Percentiles rank a stretch among this genome's conserved stretches.
Conservation (phyloP, 768 basidiomycete species). For the Paxillus ammoniavirescens region DNA sequence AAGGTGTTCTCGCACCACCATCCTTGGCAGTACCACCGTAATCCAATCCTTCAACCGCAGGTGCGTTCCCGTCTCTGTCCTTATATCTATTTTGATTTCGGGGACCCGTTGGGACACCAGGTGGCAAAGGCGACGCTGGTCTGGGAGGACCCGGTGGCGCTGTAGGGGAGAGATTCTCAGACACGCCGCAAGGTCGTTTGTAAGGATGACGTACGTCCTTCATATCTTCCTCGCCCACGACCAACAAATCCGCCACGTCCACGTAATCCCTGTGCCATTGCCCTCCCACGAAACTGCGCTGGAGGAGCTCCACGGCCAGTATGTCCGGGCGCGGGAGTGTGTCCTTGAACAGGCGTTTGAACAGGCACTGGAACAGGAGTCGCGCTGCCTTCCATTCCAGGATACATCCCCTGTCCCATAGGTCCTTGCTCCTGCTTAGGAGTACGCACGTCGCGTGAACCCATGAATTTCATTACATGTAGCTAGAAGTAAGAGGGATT, state of each 20-base stretch:
- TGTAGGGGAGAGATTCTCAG: conserved; percentile 7
- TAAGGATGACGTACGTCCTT: conserved; percentile 37
- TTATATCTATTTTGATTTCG: conserved; percentile 89
- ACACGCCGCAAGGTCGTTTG: neutral
- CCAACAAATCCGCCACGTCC: conserved; percentile 42
- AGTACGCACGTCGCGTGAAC: conserved; percentile 25
- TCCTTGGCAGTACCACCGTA: conserved; percentile 66
- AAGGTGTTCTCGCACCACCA: conserved; percentile 48
- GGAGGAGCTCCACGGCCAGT: conserved; percentile 34
- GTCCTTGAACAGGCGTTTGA: conserved; percentile 31
- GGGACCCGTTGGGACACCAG: conserved; percentile 85
- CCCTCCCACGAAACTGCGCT: conserved; percentile 43
- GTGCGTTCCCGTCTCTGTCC: conserved; percentile 81
- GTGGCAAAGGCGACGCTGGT: conserved; percentile 82
- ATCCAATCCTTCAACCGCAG: conserved; percentile 86
- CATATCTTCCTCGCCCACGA: conserved; percentile 37
- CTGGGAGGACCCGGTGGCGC: conserved; percentile 58
- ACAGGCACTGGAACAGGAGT: conserved; percentile 47
- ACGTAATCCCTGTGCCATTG: conserved; percentile 41
- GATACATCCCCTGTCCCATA: conserved; percentile 71
- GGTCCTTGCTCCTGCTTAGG: conserved; percentile 52
- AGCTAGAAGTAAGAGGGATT: conserved; percentile 29
- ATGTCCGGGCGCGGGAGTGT: conserved; percentile 30
- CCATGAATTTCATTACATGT: conserved; percentile 38
- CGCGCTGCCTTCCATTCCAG: conserved; percentile 54